phyloP scores from a whole-genome alignment of 164 flowering plant species.

The Chloranthus sessilifolius region DNA sequence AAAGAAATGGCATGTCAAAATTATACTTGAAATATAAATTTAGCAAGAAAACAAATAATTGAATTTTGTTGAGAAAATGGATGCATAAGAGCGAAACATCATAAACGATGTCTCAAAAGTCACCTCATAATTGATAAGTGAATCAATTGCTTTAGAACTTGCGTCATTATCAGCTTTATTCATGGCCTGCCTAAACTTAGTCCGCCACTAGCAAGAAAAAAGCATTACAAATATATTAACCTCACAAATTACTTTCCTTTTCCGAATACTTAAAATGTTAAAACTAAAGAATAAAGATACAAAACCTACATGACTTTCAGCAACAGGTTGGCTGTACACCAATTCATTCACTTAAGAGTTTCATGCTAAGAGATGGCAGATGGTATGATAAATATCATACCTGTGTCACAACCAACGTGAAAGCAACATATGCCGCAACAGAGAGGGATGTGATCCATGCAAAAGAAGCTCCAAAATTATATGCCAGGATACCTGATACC shows the following conservation, averaged over 20 bases:
- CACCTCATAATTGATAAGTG: conserved; percentile 97
- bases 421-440: conserved; percentile 78
- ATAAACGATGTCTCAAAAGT: background rate
- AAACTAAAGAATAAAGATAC: background rate
- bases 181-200: conserved; percentile 96
- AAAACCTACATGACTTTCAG: conserved; percentile 3
- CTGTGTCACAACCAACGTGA: conserved; percentile 89
- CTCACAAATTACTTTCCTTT: conserved; percentile 2
- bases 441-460: conserved; percentile 96
- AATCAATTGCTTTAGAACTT: conserved; percentile 88
- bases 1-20: conserved; percentile 1
- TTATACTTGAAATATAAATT: no score
- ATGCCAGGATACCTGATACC: conserved; percentile 99
- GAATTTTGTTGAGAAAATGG: no score
- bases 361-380: conserved; percentile 4
- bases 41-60: conserved; percentile 8
- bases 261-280: background rate
- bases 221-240: conserved; percentile 1
- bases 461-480: conserved; percentile 93
- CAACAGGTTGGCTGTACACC: background rate
- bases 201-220: conserved; percentile 72
- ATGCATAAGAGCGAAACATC: background rate
- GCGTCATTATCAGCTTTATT: conserved; percentile 99
- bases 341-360: background rate
- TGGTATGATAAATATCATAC: conserved; percentile 29